Evolutionary conservation across 176 grass and related monocot genomes (phyloP).

Genomic region (barley (Hordeum vulgare)): MorexV3_pseudomolecules_assembly NC_058520.1:97906382-97906881

Average conservation of each 20-base stretch:
- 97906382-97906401: not conserved
- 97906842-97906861: not conserved
- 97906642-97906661: not conserved
- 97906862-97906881: not conserved
- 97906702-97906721: constrained; percentile 35
- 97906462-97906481: not conserved
- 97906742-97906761: not conserved
- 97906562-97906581: not conserved
- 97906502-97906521: not conserved
- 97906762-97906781: no score
- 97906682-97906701: constrained; percentile 32
- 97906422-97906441: not conserved
- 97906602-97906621: constrained; percentile 31
- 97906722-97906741: constrained; percentile 35
- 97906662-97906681: not conserved
- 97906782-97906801: constrained; percentile 37
- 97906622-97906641: not conserved
- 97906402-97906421: not conserved
- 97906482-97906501: not conserved
- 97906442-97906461: not conserved
- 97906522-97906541: not conserved
- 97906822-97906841: not conserved
- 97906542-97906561: not conserved
- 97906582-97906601: not conserved
- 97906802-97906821: not conserved